Base-by-base conservation (phyloP, 139 green algal genomes). In the Nannochloris sp. region DNA sequence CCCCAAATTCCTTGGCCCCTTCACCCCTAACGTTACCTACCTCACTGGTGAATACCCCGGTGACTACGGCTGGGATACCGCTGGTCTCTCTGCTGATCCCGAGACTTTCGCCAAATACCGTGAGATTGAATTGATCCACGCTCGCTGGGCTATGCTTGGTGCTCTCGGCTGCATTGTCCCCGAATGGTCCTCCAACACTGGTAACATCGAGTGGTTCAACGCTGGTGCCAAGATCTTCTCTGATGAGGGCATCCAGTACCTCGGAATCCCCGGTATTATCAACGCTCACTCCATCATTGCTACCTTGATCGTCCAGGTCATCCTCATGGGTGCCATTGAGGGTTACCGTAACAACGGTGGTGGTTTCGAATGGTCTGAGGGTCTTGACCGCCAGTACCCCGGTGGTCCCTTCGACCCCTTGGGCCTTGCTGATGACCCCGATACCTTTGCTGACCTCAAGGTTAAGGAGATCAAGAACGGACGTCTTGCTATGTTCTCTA, bases 81-180 rank as follows among this genome's bases (percentile, higher is more conserved):
- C 89, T 42, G 85, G 88, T 51, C 80, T 95, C 60, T 95, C 88
- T 31, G 78, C 88, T 35, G 87, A 95, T 80, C 88, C 87, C 15
- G 71, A 90, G 74, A 92, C 83, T 48, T 92, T 91, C 55, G 65
- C 77, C 58, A 53, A 48, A 32, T 89, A 90, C 85, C 73, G 87
- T 31, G 84, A 95, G 82, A 68, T 86, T 13, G 87, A 96, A 83
- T 55, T 91, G 59, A 91, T 91, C 77, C 85, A 91, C 68, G 85
- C 85, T 42, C 86, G 90, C 76, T 97, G 90, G 90, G 85, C 85
- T 73, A 95, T 97, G 89, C 84, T 96, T n/a, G 91, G 91, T 39
- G 83, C 91, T 19, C 82, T 97, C 54, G 91, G 91, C 64, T 92
- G 83, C 73, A 60, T 97, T n/a, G 75, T 76, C 59, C 90, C 85